Conservation (phyloP, 2,329 filamentous ascomycete species). For the Cercospora sp. region DNA sequence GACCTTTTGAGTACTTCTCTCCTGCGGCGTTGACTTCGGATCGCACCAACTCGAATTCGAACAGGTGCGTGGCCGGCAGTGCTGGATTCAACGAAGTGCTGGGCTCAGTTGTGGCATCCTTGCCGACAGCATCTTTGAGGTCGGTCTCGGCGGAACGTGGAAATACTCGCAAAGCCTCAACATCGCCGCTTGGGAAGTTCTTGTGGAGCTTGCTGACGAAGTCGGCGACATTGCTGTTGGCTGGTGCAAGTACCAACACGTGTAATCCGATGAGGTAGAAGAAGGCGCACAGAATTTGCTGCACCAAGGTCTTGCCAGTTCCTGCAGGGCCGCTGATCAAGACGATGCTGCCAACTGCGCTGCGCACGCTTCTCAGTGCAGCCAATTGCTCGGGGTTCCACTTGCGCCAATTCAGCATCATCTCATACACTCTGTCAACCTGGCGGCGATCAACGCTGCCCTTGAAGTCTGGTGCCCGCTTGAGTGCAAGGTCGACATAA, state of each 20-base stretch:
- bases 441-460: background rate
- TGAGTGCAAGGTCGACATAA: conserved; percentile 19
- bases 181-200: conserved; percentile 17
- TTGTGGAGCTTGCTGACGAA: conserved; percentile 24
- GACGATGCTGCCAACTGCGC: conserved; percentile 19
- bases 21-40: conserved; percentile 14
- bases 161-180: conserved; percentile 22
- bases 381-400: conserved; percentile 26
- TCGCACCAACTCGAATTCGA: conserved; percentile 25
- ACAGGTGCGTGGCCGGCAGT: conserved; percentile 5
- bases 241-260: conserved; percentile 24
- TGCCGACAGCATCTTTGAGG: conserved; percentile 10
- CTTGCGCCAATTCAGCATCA: conserved; percentile 18
- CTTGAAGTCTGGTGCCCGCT: background rate
- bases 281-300: conserved; percentile 24
- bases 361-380: conserved; percentile 21
- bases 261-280: conserved; percentile 25
- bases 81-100: background rate
- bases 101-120: background rate
- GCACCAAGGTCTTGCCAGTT: conserved; percentile 22
- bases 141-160: conserved; percentile 17
- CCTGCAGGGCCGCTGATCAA: conserved; percentile 25
- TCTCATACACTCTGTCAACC: conserved; percentile 18
- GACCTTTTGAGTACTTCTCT: conserved; percentile 18
- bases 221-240: conserved; percentile 27